Conservation (phyloP, 805 yeast species). For the Yamadazyma scolyti region DNA sequence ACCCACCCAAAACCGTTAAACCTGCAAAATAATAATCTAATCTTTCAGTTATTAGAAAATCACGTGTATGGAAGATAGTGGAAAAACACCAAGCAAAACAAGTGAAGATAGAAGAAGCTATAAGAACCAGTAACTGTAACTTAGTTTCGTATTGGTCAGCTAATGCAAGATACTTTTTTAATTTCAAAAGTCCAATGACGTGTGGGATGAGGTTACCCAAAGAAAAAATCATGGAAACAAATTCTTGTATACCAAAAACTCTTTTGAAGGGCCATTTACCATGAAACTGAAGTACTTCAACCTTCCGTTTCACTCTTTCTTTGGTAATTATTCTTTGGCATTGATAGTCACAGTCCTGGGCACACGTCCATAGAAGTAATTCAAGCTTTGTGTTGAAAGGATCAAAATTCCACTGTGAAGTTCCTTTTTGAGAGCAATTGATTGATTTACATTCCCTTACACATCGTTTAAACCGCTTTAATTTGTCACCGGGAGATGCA, state of each 20-base stretch:
- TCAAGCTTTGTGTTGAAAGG: constrained; percentile 42
- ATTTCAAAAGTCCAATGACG: constrained; percentile 39
- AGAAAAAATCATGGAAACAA: constrained; percentile 79
- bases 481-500: constrained; percentile 61
- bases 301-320: constrained; percentile 42
- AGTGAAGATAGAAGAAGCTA: constrained; percentile 5
- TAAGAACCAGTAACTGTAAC: constrained; percentile 5
- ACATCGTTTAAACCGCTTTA: constrained; percentile 56
- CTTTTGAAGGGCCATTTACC: constrained; percentile 97
- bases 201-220: constrained; percentile 46
- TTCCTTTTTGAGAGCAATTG: constrained; percentile 24
- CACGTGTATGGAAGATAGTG: constrained; percentile 84
- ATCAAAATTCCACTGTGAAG: constrained; percentile 33
- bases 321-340: constrained; percentile 79
- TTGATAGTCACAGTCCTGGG: constrained; percentile 83
- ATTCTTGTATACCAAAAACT: constrained; percentile 77
- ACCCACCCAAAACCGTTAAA: constrained; percentile 75
- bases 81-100: constrained; percentile 81
- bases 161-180: constrained; percentile 12
- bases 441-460: constrained; percentile 45
- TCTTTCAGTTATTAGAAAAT: constrained; percentile 72
- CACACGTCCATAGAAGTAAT: constrained; percentile 69
- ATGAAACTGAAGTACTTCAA: constrained; percentile 77
- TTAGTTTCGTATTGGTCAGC: constrained; percentile 5
- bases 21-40: constrained; percentile 94